Base-by-base conservation (phyloP, 495 filamentous ascomycete genomes). In the Aspergillus wentii region DNA sequence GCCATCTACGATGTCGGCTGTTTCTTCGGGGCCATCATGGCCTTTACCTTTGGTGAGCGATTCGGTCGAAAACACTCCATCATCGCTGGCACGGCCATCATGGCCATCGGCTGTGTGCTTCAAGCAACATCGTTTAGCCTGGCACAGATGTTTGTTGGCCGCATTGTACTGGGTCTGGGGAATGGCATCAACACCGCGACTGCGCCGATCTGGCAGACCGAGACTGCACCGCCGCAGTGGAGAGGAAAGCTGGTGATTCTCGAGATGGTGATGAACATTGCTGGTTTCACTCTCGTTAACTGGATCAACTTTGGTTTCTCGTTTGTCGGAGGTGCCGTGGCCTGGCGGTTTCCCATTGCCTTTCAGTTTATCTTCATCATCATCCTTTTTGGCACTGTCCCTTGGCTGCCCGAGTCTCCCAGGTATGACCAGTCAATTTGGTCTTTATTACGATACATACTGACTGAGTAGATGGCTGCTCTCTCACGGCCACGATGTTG, bases 1-100 rank as follows among this genome's bases (percentile, higher is more conserved):
- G 73, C 78, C 1, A 68, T 73, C 9, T 88, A 87, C 66, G 84
- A 87, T 48, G 43, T 87, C n/a, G 83, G 85, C 10, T 88, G 83
- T 56, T 87, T 89, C 59, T 49, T 78, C 36, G 83, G 85, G 11
- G 78, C 85, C 5, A 64, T 87, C 35, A 50, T 78, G 33, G 78
- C 74, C 8, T 82, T 89, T 43, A 84, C 79, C 51, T 69, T 88
- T 37, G 83, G 85, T 23, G 78, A 89, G 41, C 57, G 67, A 0
- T 74, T 87, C 8, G 85, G 84, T 11, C 75, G 85, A 16, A 75
- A 74, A 41, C 64, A 60, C 29, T 82, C 79, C 33, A 83, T 87
- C 47, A 77, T 87, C 37, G 45, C 78, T 9, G 83, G 84, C 19
- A 79, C 79, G 19, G 28, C 62, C 2, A 78, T 84, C 36, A 82